Evolutionary conservation across 495 filamentous ascomycete genomes (phyloP).

Genomic region (Penicillium nucicola): DNA sequence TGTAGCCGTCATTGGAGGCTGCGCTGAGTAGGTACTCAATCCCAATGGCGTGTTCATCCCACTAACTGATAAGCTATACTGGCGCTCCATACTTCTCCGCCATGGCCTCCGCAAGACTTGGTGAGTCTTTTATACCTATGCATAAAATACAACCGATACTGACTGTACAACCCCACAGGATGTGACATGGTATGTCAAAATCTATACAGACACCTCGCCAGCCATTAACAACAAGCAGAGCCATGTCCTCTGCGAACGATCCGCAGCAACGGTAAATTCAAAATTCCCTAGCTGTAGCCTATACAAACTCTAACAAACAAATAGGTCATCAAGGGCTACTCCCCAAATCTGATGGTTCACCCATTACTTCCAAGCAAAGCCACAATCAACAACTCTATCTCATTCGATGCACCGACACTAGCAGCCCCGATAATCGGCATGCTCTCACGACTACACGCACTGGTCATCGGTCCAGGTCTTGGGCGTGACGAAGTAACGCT

Average conservation of each 20-base stretch:
- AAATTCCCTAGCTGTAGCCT: background rate
- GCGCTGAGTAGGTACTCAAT: constrained; percentile 62
- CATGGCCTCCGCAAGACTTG: constrained; percentile 86
- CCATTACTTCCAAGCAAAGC: constrained; percentile 78
- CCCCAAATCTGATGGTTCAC: constrained; percentile 98
- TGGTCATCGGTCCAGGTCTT: constrained; percentile 91
- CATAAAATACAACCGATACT: background rate
- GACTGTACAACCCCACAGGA: constrained; percentile 39
- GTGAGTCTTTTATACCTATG: constrained; percentile 24
- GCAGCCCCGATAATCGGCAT: constrained; percentile 72
- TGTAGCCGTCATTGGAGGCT: constrained; percentile 92
- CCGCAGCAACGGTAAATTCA: constrained; percentile 58
- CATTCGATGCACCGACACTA: constrained; percentile 53
- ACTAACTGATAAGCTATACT: constrained; percentile 64
- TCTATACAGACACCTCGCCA: background rate
- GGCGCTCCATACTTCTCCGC: constrained; percentile 98
- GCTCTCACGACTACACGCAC: constrained; percentile 81
- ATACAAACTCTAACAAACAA: background rate
- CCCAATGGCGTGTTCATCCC: background rate
- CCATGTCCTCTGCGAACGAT: constrained; percentile 93
- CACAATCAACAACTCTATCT: constrained; percentile 40
- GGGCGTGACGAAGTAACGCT: constrained; percentile 89
- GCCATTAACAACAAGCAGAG: constrained; percentile 53
- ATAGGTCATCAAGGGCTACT: constrained; percentile 91
- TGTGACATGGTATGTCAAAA: constrained; percentile 66